Conservation (phyloP, 148 eudicot genomes). For the Camellia japonica region DNA sequence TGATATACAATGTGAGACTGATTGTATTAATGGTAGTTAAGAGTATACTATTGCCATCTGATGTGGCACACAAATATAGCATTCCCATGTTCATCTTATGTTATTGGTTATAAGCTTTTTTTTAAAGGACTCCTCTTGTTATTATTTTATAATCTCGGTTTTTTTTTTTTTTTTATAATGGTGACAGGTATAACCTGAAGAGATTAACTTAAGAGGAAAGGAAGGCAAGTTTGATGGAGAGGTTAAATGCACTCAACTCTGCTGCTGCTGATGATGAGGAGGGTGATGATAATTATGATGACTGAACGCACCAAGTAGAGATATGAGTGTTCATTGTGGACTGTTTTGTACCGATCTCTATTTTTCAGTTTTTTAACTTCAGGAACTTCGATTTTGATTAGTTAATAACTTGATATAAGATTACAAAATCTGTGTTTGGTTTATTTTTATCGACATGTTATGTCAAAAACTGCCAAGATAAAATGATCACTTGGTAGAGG, state of each 20-base stretch:
- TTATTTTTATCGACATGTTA: background rate
- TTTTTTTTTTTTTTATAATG: background rate
- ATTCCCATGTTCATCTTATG: no score
- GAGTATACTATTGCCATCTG: no score
- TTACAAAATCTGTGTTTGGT: background rate
- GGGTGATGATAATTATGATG: conserved; percentile 48
- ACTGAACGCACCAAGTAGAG: conserved; percentile 24
- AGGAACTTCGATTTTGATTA: conserved; percentile 4
- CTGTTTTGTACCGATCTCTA: background rate
- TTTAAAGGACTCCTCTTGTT: background rate
- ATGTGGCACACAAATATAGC: no score
- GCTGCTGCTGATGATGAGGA: conserved; percentile 45
- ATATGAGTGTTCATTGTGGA: background rate
- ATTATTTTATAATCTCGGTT: background rate
- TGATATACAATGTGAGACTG: no score
- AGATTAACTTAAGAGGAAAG: conserved; percentile 69
- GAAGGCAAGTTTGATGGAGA: conserved; percentile 53
- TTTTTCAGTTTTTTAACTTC: background rate
- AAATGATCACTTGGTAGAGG: no score
- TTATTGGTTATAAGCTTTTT: no score
- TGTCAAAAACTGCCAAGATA: no score
- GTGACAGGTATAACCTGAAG: conserved; percentile 57
- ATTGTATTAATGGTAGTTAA: no score
- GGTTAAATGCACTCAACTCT: conserved; percentile 65
- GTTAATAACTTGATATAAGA: background rate